Base-by-base conservation (phyloP, 1,284 basidiomycete genomes). In the Porogramme epimiltina region DNA sequence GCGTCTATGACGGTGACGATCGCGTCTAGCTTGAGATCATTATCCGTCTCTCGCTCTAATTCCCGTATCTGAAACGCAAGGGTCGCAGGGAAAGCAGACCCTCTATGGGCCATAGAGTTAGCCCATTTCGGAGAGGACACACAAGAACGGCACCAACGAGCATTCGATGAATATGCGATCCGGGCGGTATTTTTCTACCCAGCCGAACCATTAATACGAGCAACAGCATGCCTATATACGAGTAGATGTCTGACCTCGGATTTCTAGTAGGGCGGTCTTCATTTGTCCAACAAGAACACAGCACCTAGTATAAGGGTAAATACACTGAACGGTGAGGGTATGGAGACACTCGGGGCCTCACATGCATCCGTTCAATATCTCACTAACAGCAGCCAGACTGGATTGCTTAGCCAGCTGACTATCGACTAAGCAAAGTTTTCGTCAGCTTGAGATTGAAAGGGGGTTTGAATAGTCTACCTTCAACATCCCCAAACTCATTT, bases 341-440 rank as follows among this genome's bases (percentile, higher is more conserved):
- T 13, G 28, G 13, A 8, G 28, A 6, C 8, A 31, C 28, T 31
- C 28, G 13, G 66, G 15, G 26, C 31, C 79, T 67, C 56, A 94
- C 92, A 95, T 83, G 79, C 93, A 96, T 22, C 93, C 93, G 68
- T 95, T 96, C 56, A 94, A 72, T 45, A 96, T 95, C 70, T 95
- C 93, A 60, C 85, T 91, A 47, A 95, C 93, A 2, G 89, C 91
- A 18, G 90, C 73, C 43, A 95, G 76, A 52, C 84, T 89, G 1
- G 89, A 91, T 64, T 94, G 87, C 55, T 85, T 80, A 10, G 91
- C 92, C 15, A 95, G 81, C 56, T 94, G 85, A 59, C 91, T 93
- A 65, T 95, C 93, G 45, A 95, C 93, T 28, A 10, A 13, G 6
- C 8, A 13, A 8, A 2, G 4, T 15, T 4, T 16, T 24, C 24